Percentiles rank a stretch among this genome's conserved stretches.
Conservation (phyloP, 164 flowering plant genomes). For the Umbilicus rupestris region DNA sequence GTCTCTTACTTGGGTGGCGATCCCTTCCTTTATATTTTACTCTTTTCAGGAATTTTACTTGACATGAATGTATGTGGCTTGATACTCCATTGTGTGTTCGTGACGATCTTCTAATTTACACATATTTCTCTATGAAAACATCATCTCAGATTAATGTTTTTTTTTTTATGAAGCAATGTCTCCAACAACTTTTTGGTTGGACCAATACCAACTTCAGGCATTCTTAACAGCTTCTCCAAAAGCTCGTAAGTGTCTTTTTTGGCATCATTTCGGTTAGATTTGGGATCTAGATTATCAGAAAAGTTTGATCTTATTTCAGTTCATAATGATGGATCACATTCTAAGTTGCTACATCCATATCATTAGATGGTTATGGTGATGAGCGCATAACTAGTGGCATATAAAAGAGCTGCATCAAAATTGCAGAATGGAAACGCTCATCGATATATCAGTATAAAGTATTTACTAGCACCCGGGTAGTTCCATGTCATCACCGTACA, state of each 20-base stretch:
- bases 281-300: background rate
- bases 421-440: background rate
- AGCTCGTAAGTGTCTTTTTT: slow-evolving; percentile 54
- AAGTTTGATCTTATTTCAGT: background rate
- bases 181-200: slow-evolving; percentile 83
- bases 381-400: background rate
- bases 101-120: no score
- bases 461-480: background rate
- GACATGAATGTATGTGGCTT: no score
- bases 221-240: slow-evolving; percentile 41
- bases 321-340: background rate
- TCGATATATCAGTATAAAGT: background rate
- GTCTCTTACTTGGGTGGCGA: no score
- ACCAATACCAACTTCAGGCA: slow-evolving; percentile 69
- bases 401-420: background rate
- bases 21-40: no score
- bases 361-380: background rate
- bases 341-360: background rate
- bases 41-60: no score
- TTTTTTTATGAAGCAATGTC: slow-evolving; percentile 51
- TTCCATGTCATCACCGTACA: background rate
- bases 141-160: background rate
- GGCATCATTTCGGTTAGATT: background rate
- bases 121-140: background rate
- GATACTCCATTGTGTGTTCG: no score